phyloP scores from a whole-genome alignment of 2,329 filamentous ascomycete genomes.

The Dothideomycetidae sp. region DNA sequence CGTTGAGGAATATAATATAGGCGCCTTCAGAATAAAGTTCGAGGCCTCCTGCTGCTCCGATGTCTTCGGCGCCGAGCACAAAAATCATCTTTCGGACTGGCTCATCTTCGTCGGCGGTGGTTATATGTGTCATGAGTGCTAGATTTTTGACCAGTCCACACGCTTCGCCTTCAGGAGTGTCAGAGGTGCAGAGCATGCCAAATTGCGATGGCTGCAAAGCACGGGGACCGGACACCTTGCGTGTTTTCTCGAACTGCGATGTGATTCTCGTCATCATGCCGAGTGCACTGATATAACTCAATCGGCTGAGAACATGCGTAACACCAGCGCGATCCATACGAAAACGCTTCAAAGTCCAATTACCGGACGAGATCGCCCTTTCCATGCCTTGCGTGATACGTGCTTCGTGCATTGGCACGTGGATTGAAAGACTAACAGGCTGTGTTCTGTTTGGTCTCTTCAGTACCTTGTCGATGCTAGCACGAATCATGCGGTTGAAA shows the following conservation, averaged over 20 bases:
- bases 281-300: conserved; percentile 91
- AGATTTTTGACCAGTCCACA: conserved; percentile 97
- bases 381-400: conserved; percentile 89
- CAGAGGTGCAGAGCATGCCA: conserved; percentile 92
- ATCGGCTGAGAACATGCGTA: conserved; percentile 83
- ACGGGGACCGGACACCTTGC: conserved; percentile 90
- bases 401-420: conserved; percentile 71
- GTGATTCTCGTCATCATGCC: conserved; percentile 99
- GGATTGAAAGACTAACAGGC: conserved; percentile 72
- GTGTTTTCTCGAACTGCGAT: conserved; percentile 96
- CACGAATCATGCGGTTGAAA: conserved; percentile 76
- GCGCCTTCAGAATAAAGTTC: conserved; percentile 75
- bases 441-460: conserved; percentile 86
- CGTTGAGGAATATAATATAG: conserved; percentile 90
- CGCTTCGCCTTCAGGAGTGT: conserved; percentile 96
- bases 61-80: conserved; percentile 69
- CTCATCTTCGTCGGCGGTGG: conserved; percentile 85
- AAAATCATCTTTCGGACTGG: conserved; percentile 80
- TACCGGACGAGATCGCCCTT: conserved; percentile 89
- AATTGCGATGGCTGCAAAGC: conserved; percentile 95
- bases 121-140: conserved; percentile 98
- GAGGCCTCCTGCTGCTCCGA: conserved; percentile 64
- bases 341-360: conserved; percentile 96
- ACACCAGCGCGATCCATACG: conserved; percentile 97
- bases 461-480: conserved; percentile 86